Conservation (phyloP, 2,329 filamentous ascomycete species). For the Sporothrix pseudoabietina region DNA sequence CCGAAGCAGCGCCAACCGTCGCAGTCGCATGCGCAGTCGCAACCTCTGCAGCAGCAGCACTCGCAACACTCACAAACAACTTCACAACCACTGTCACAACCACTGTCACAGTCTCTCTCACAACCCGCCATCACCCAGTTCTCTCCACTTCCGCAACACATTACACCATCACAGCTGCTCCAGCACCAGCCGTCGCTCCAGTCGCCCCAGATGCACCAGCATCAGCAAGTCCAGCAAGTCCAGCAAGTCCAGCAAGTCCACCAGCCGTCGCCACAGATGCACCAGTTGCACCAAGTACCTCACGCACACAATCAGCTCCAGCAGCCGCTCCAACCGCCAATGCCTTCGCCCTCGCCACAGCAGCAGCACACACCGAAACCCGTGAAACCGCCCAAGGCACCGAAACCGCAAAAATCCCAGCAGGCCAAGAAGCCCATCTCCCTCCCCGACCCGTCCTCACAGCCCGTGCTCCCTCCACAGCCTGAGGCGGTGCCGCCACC, state of each 20-base stretch:
- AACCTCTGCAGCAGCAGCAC: constrained; percentile 35
- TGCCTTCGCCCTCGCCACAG: constrained; percentile 37
- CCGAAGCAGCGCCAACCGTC: constrained; percentile 35
- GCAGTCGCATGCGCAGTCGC: constrained; percentile 35
- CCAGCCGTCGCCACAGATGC: constrained; percentile 17
- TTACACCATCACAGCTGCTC: constrained; percentile 32
- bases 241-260: not conserved
- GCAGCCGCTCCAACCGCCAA: constrained; percentile 18
- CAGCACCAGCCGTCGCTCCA: constrained; percentile 31
- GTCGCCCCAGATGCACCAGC: constrained; percentile 28
- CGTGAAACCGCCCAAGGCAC: constrained; percentile 30
- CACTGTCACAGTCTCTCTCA: constrained; percentile 12
- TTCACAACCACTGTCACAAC: constrained; percentile 29
- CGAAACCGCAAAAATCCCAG: constrained; percentile 28
- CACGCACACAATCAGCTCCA: constrained; percentile 38
- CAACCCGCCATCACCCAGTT: constrained; percentile 22
- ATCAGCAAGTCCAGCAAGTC: not conserved
- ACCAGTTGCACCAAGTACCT: not conserved
- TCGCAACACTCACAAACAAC: constrained; percentile 33
- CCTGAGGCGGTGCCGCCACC: constrained; percentile 29
- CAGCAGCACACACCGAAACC: constrained; percentile 38
- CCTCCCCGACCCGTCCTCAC: constrained; percentile 28
- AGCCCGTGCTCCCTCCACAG: constrained; percentile 24
- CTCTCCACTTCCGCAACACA: constrained; percentile 24
- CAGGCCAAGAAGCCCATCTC: constrained; percentile 31